phyloP scores from a whole-genome alignment of 139 green algal genomes.

The Dunaliella sp. region DNA sequence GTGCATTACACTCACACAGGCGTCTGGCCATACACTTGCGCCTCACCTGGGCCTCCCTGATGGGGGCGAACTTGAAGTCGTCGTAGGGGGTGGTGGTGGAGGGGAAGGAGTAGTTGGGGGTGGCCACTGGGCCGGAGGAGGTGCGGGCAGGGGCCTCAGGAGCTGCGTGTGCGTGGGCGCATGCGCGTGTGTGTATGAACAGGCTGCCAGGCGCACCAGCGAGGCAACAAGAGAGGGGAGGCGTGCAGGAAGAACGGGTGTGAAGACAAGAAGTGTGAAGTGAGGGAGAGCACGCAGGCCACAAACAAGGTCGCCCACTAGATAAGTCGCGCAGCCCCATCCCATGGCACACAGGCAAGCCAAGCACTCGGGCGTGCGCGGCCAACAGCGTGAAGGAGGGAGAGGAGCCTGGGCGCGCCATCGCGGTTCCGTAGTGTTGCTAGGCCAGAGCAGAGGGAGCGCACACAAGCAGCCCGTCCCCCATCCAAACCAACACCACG shows the following conservation, averaged over 20 bases:
- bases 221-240: no score
- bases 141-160: not conserved
- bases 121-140: not conserved
- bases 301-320: not conserved
- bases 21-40: not conserved
- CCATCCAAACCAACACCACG: not conserved
- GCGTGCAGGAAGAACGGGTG: not conserved
- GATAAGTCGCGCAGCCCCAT: not conserved
- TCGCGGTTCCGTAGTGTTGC: no score
- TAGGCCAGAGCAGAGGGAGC: no score
- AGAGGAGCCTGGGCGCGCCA: no score
- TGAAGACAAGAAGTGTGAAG: not conserved
- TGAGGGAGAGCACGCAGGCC: not conserved
- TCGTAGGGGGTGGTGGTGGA: conserved; percentile 55
- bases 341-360: not conserved
- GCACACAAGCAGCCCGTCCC: not conserved
- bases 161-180: not conserved
- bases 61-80: conserved; percentile 69
- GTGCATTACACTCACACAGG: no score
- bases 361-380: no score
- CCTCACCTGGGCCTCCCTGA: conserved; percentile 68
- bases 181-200: no score
- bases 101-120: not conserved
- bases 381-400: no score
- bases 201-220: no score